Percentiles rank a stretch among this genome's conserved stretches.
phyloP scores from a whole-genome alignment of 139 green algal genomes.

The Monoraphidium neglectum region DNA sequence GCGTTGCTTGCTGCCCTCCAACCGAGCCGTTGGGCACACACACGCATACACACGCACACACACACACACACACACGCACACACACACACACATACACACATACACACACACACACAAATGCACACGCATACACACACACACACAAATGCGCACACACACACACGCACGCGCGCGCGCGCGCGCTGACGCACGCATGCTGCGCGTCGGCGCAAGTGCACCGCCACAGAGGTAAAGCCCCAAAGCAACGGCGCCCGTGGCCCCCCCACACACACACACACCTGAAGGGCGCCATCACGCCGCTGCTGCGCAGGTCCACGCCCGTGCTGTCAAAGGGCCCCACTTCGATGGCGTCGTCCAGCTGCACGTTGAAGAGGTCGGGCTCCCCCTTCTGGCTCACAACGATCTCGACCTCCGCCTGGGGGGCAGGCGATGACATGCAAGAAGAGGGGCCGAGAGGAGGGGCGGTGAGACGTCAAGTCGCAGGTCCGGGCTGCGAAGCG shows the following conservation, averaged over 20 bases:
- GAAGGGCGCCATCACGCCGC: slow-evolving; percentile 58
- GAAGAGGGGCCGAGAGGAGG: too few relatives aligned
- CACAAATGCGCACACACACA: background rate
- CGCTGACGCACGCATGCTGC: background rate
- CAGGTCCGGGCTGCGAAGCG: too few relatives aligned
- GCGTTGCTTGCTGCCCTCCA: too few relatives aligned
- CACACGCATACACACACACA: background rate
- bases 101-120: too few relatives aligned
- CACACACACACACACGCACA: too few relatives aligned
- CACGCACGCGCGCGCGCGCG: too few relatives aligned
- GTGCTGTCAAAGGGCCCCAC: slow-evolving; percentile 74
- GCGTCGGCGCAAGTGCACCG: background rate
- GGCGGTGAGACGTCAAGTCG: too few relatives aligned
- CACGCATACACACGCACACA: too few relatives aligned
- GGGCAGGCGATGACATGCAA: too few relatives aligned
- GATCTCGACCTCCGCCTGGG: slow-evolving; percentile 47
- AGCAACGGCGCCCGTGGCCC: background rate
- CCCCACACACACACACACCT: slow-evolving; percentile 16
- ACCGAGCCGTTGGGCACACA: too few relatives aligned
- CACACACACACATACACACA: too few relatives aligned
- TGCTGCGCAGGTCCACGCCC: slow-evolving; percentile 64
- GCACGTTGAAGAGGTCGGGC: slow-evolving; percentile 65
- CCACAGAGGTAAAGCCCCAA: background rate
- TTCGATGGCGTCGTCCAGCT: slow-evolving; percentile 52
- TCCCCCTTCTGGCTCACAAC: slow-evolving; percentile 61